These are phyloP conservation scores for Cyclocybe aegerita DNA, from an alignment of 768 basidiomycete species.

Conservation along the genomic window DNA sequence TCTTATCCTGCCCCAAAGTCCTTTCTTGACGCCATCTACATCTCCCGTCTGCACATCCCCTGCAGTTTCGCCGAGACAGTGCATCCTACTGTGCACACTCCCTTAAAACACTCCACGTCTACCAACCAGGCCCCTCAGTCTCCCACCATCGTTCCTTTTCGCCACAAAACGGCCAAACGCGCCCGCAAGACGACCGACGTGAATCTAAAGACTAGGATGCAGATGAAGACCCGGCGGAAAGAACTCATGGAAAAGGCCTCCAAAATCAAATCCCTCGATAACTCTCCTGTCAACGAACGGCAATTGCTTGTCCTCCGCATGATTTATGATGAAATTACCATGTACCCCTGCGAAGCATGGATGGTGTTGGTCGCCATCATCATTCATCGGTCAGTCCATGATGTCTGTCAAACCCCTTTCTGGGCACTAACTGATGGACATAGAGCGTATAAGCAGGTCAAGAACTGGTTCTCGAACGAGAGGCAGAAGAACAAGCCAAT, in stretches of 20 bases:
- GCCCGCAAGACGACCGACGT: slow-evolving; percentile 22
- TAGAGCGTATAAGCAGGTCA: slow-evolving; percentile 60
- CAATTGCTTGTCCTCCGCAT: slow-evolving; percentile 60
- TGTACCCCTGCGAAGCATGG: slow-evolving; percentile 65
- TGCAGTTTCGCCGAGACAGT: slow-evolving; percentile 18
- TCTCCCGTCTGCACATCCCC: slow-evolving; percentile 26
- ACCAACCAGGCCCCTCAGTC: slow-evolving; percentile 23
- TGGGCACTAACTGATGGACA: slow-evolving; percentile 3
- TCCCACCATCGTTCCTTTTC: slow-evolving; percentile 21
- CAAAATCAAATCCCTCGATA: slow-evolving; percentile 44
- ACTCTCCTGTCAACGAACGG: slow-evolving; percentile 55
- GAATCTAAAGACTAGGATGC: slow-evolving; percentile 26
- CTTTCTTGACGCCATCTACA: slow-evolving; percentile 12
- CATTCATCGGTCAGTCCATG: slow-evolving; percentile 45
- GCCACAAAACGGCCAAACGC: slow-evolving; percentile 24
- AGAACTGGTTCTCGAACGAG: slow-evolving; percentile 70
- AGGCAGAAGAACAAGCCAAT: slow-evolving; percentile 45
- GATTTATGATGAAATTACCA: slow-evolving; percentile 65
- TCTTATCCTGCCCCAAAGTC: slow-evolving; percentile 10
- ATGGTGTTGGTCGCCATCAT: slow-evolving; percentile 56
- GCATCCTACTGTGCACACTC: slow-evolving; percentile 18
- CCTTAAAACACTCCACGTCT: slow-evolving; percentile 28
- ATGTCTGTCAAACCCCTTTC: not conserved
- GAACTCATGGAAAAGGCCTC: slow-evolving; percentile 35
- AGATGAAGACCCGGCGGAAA: slow-evolving; percentile 31